Evolutionary conservation across 352 stramenopile genomes (phyloP), one percentile per base, ranked within the genome.

Genomic region (Phytophthora macrochlamydospora): DNA sequence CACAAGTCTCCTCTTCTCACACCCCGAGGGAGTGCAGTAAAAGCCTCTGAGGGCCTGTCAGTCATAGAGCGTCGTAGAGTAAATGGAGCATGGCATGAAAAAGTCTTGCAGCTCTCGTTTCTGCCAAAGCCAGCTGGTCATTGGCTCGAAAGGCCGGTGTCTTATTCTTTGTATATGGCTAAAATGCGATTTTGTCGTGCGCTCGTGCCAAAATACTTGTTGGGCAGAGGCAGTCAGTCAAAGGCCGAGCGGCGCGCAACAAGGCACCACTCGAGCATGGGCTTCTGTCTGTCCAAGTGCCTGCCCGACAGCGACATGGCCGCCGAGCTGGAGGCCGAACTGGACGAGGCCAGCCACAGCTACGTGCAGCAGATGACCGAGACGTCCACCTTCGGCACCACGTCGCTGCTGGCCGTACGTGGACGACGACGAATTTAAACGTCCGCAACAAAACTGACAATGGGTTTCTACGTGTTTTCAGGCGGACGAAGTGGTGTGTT

Each of bases 231-330:
- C 59, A 51, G 31, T 58, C 38, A 32, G 40, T 68, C 48, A 71
- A 62, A 67, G 32, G 54, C 53, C 43, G 56, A 54, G 35, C 51
- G 48, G 53, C 62, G 42, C 42, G 35, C 51, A 68, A 35, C n/a
- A 52, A 35, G 66, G 46, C 43, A 13, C 18, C 40, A 51, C n/a
- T 35, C 3, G 35, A 33, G 12, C 40, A 96, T 96, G 86, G 88
- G 88, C 24, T 89, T 87, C 66, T 96, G 88, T 78, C 77, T 96
- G 55, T 93, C 88, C 65, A 89, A 85, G 57, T 96, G 87, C 75
- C 75, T 94, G 59, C 83, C 82, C 30, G 85, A 93, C 59, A 88
- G 79, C 56, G 86, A 94, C 72, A 96, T 96, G 78, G 85, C 81
- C 46, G 81, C 81, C 32, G 85, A 96, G 65, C 83, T 96, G 24